Conservation (phyloP, 495 filamentous ascomycete species). For the Xylaria telfairii region DNA sequence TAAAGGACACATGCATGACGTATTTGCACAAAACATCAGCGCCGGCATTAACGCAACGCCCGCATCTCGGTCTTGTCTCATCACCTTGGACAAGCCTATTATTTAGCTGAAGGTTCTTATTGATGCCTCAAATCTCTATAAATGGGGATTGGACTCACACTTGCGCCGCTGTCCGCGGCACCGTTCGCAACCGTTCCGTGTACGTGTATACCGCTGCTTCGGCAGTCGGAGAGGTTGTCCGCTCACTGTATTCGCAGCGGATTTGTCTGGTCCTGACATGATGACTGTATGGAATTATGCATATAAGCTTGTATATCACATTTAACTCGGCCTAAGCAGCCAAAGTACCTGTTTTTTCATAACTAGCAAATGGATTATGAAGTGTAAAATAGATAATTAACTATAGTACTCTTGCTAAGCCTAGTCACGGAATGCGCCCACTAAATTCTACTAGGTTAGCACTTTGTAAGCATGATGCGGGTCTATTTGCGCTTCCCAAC, state of each 20-base stretch:
- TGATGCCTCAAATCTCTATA: not conserved
- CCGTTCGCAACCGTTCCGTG: slow-evolving; percentile 51
- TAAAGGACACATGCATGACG: slow-evolving; percentile 45
- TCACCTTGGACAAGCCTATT: slow-evolving; percentile 40
- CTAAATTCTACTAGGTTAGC: not conserved
- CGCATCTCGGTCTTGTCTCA: slow-evolving; percentile 50
- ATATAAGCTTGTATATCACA: not conserved
- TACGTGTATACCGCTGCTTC: slow-evolving; percentile 26
- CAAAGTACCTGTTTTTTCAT: not conserved
- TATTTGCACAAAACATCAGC: slow-evolving; percentile 50
- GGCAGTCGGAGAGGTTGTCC: not conserved
- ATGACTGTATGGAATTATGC: not conserved
- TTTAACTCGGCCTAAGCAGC: not conserved
- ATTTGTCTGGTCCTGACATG: not conserved
- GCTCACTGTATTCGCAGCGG: not conserved
- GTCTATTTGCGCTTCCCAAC: slow-evolving; percentile 24
- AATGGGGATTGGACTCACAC: slow-evolving; percentile 36
- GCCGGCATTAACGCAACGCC: slow-evolving; percentile 50
- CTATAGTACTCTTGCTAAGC: not conserved
- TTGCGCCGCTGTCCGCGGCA: slow-evolving; percentile 52
- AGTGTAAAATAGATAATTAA: not conserved
- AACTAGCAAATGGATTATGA: not conserved
- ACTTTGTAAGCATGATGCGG: slow-evolving; percentile 30
- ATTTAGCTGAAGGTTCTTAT: not conserved
- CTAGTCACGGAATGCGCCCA: not conserved